Evolutionary conservation across 495 filamentous ascomycete genomes (phyloP).

Genomic region (Pyrenula massariospora): DNA sequence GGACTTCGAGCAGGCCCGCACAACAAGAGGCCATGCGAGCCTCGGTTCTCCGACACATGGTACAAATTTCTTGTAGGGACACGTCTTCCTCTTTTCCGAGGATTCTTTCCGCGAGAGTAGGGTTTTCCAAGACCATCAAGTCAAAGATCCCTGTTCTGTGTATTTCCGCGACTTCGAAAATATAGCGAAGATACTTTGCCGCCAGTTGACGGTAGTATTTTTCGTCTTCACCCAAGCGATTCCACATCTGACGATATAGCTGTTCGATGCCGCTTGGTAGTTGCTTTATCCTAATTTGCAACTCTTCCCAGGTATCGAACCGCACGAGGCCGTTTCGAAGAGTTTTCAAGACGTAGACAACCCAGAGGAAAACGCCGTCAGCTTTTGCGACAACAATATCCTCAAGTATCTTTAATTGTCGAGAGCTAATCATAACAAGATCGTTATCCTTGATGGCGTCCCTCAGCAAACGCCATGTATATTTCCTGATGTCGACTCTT

Average conservation of each 20-base stretch:
- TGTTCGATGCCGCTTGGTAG: background rate
- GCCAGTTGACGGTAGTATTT: too few species aligned
- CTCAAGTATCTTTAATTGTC: slow-evolving; percentile 2
- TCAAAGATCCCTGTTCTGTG: too few species aligned
- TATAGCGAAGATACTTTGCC: too few species aligned
- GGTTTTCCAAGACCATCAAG: too few species aligned
- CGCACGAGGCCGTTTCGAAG: background rate
- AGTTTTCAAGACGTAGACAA: background rate
- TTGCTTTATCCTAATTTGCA: background rate
- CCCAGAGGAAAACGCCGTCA: slow-evolving; percentile 31
- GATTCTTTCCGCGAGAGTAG: too few species aligned
- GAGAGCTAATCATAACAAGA: slow-evolving; percentile 13
- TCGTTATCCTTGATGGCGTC: background rate
- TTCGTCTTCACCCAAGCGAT: background rate
- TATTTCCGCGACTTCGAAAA: too few species aligned
- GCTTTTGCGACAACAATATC: slow-evolving; percentile 19
- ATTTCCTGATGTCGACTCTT: background rate
- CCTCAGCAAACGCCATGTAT: slow-evolving; percentile 8
- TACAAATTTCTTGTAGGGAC: too few species aligned
- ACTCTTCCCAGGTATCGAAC: background rate
- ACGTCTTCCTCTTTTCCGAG: too few species aligned
- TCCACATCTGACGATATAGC: background rate
- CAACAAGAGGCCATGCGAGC: too few species aligned
- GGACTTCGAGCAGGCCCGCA: too few species aligned
- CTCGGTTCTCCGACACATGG: too few species aligned